phyloP scores from a whole-genome alignment of 2,329 filamentous ascomycete genomes.

The Penicillium rolfsii region DNA sequence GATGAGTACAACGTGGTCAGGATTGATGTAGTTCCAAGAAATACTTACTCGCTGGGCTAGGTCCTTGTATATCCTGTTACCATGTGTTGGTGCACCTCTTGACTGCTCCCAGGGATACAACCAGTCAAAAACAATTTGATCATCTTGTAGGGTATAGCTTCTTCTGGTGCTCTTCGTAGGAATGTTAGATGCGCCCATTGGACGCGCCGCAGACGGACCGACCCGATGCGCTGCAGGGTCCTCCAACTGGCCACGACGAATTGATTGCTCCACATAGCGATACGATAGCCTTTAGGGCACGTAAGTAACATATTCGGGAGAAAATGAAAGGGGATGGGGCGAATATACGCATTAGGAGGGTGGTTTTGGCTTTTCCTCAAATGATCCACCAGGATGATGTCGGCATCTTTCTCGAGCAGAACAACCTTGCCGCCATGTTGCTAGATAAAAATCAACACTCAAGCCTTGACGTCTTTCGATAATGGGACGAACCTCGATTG shows the following conservation, averaged over 20 bases:
- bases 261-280: slow-evolving; percentile 59
- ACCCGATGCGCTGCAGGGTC: slow-evolving; percentile 53
- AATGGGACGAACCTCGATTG: slow-evolving; percentile 47
- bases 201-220: slow-evolving; percentile 51
- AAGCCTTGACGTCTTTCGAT: neutral
- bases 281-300: slow-evolving; percentile 54
- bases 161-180: slow-evolving; percentile 37
- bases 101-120: slow-evolving; percentile 42
- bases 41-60: slow-evolving; percentile 43
- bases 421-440: slow-evolving; percentile 60
- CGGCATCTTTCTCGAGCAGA: slow-evolving; percentile 57
- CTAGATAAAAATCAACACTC: slow-evolving; percentile 27
- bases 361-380: slow-evolving; percentile 53
- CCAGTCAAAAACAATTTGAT: slow-evolving; percentile 51
- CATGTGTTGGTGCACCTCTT: slow-evolving; percentile 37
- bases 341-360: slow-evolving; percentile 52
- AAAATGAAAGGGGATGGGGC: neutral
- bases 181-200: slow-evolving; percentile 47
- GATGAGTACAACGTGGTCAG: neutral
- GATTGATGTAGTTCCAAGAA: neutral
- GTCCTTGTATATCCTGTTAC: slow-evolving; percentile 52
- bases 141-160: slow-evolving; percentile 49
- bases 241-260: slow-evolving; percentile 53
- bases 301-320: slow-evolving; percentile 14
- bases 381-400: slow-evolving; percentile 64